These are phyloP conservation scores for Hygrocybe punicea DNA, from an alignment of 768 basidiomycete species.

Conservation along the genomic window DNA sequence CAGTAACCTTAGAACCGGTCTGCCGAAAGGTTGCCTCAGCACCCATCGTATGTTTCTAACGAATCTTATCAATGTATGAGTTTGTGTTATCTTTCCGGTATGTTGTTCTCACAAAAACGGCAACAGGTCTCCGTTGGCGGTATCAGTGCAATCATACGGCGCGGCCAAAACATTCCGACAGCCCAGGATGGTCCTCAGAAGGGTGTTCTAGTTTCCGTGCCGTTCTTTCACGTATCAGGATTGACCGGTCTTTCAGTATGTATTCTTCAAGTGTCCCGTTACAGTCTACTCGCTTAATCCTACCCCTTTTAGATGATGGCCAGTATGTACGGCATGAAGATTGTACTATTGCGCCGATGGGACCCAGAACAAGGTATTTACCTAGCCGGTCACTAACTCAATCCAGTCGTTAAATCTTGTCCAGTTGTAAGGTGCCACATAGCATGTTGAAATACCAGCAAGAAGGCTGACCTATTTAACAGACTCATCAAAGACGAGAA, in stretches of 20 bases:
- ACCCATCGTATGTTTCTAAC: conserved; percentile 62
- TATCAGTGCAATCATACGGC: conserved; percentile 44
- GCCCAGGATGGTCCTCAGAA: conserved; percentile 42
- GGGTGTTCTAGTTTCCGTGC: conserved; percentile 53
- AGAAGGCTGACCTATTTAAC: not conserved
- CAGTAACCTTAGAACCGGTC: conserved; percentile 37
- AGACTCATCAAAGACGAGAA: conserved; percentile 54
- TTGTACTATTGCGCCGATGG: conserved; percentile 58
- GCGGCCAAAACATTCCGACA: conserved; percentile 41
- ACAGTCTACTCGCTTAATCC: too few species aligned
- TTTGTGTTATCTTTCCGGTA: not conserved
- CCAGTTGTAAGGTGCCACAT: conserved; percentile 3
- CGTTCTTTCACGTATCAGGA: conserved; percentile 68
- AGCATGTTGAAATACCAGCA: not conserved
- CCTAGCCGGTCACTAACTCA: conserved; percentile 12
- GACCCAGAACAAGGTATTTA: conserved; percentile 48
- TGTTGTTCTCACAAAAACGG: not conserved
- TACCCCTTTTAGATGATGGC: conserved; percentile 46
- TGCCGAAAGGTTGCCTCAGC: conserved; percentile 64
- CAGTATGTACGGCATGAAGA: conserved; percentile 54
- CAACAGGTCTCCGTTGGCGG: conserved; percentile 44
- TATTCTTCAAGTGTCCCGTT: not conserved
- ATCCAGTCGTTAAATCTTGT: conserved; percentile 30
- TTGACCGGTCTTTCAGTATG: conserved; percentile 45
- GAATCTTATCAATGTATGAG: conserved; percentile 52